phyloP scores from a whole-genome alignment of 2,329 filamentous ascomycete genomes.

The Botrytis paeoniae region DNA sequence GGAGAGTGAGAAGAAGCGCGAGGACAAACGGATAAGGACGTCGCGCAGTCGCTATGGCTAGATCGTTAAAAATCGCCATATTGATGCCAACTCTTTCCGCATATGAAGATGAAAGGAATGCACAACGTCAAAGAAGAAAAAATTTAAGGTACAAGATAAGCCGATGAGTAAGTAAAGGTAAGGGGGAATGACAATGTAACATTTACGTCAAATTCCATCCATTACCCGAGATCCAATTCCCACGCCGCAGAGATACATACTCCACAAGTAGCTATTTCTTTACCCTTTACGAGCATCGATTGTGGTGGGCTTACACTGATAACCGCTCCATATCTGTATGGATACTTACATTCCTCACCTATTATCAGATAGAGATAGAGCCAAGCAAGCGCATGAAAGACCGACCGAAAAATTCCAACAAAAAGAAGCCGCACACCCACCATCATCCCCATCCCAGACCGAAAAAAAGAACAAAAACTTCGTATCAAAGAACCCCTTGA shows the following conservation, averaged over 20 bases:
- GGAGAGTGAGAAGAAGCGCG: background rate
- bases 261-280: background rate
- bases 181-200: background rate
- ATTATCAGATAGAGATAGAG: background rate
- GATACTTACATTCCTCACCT: background rate
- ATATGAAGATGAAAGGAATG: background rate
- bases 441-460: background rate
- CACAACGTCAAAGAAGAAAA: background rate
- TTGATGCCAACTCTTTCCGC: background rate
- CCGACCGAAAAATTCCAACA: background rate
- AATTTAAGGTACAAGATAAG: background rate
- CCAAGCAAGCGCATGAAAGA: background rate
- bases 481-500: background rate
- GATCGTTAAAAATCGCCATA: background rate
- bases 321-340: background rate
- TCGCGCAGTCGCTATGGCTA: background rate
- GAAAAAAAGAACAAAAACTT: background rate
- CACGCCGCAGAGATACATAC: background rate
- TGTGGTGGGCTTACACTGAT: background rate
- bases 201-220: background rate
- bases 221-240: background rate
- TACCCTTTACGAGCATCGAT: background rate
- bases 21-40: background rate
- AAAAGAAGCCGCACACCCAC: background rate
- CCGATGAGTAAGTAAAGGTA: background rate